Evolutionary conservation across 345 rosid species (phyloP).

Genomic region (Euphorbia peplus): DNA sequence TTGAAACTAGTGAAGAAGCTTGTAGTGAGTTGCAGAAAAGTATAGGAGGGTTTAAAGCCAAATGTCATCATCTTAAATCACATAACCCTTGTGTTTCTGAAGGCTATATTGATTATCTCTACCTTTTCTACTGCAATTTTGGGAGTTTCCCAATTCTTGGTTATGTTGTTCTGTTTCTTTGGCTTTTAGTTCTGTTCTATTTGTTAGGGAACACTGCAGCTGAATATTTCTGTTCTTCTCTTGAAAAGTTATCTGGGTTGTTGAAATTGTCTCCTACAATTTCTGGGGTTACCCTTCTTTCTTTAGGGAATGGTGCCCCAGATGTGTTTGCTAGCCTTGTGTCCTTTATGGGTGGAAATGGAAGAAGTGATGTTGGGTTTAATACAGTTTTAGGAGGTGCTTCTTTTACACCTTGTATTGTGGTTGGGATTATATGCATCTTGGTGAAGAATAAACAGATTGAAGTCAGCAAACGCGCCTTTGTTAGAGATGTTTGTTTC

Average conservation of each 20-base stretch:
- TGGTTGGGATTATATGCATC: constrained; percentile 67
- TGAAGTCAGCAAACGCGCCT: constrained; percentile 46
- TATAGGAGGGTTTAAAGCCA: constrained; percentile 45
- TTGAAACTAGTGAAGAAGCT: constrained; percentile 14
- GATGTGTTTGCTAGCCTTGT: constrained; percentile 78
- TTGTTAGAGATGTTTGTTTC: constrained; percentile 67
- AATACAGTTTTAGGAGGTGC: constrained; percentile 75
- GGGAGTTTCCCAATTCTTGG: constrained; percentile 52
- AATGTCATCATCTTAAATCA: constrained; percentile 24
- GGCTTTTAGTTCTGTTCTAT: constrained; percentile 80
- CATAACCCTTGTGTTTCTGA: constrained; percentile 49
- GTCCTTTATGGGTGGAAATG: constrained; percentile 56
- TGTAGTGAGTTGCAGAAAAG: constrained; percentile 31
- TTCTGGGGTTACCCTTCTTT: constrained; percentile 87
- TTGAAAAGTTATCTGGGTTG: constrained; percentile 60
- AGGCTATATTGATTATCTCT: constrained; percentile 69
- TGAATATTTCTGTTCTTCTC: constrained; percentile 81
- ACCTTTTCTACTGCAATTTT: constrained; percentile 64
- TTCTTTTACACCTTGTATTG: constrained; percentile 72
- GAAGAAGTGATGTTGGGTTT: constrained; percentile 53
- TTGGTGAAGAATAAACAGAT: constrained; percentile 33
- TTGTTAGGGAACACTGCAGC: constrained; percentile 85
- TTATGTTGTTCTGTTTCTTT: constrained; percentile 42
- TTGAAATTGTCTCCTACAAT: constrained; percentile 77
- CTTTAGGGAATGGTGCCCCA: constrained; percentile 90